A percentile compares a stretch with the other conserved stretches of the same genome.
Evolutionary conservation across 2,329 filamentous ascomycete genomes (phyloP).

Genomic region (Neurospora sp.): DNA sequence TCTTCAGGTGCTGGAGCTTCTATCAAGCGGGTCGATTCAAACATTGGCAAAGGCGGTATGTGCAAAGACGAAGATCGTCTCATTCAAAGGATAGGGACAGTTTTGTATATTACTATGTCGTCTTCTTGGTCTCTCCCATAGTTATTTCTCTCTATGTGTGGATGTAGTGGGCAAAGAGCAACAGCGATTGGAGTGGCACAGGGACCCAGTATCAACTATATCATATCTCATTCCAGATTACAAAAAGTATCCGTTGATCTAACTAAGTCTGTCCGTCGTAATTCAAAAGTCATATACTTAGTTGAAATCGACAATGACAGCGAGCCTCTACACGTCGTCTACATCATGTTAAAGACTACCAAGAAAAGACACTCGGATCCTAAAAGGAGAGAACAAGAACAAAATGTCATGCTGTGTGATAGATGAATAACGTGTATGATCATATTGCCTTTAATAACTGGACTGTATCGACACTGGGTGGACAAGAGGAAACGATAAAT

Average conservation of each 20-base stretch:
- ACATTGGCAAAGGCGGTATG: slow-evolving; percentile 37
- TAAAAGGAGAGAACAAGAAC: neutral
- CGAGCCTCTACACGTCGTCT: neutral
- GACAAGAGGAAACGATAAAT: neutral
- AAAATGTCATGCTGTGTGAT: neutral
- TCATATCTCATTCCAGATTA: neutral
- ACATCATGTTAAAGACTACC: neutral
- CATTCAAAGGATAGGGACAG: neutral
- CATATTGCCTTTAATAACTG: neutral
- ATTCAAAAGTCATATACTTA: neutral
- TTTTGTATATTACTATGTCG: neutral
- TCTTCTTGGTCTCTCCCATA: neutral
- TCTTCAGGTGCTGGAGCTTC: slow-evolving; percentile 44
- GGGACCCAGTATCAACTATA: neutral
- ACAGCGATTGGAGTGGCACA: neutral
- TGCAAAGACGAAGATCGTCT: slow-evolving; percentile 33
- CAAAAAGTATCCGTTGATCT: neutral
- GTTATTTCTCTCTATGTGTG: neutral
- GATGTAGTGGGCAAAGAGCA: too few species aligned
- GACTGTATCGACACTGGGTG: neutral
- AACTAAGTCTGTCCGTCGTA: neutral
- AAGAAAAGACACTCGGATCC: neutral
- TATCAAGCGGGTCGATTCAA: slow-evolving; percentile 41
- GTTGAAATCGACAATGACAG: neutral
- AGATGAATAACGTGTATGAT: neutral